Base-by-base conservation (phyloP, 108 stramenopile species). In the Fragilaria crotonensis region DNA sequence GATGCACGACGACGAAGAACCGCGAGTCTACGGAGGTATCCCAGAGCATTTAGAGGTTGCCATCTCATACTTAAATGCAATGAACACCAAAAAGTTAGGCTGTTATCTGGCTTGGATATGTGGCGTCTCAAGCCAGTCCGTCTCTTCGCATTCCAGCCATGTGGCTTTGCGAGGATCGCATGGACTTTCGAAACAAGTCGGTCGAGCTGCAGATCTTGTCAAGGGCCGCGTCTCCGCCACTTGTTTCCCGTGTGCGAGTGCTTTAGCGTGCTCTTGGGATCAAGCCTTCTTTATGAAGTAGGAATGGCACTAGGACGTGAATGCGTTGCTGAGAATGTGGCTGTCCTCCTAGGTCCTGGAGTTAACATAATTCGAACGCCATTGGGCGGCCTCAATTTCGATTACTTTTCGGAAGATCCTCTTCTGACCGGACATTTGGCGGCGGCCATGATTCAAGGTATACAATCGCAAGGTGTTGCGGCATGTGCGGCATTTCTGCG, bases 331-430 rank as follows among this genome's bases (percentile, higher is more conserved):
- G 48, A 48, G 18, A 30, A 66, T 21, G 60, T 81, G 0, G 51
- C 55, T 17, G 73, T 79, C 14, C 48, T 84, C 53, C 54, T 87
- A 11, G 81, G 85, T 26, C 85, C 85, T 18, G 78, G 76, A 22
- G 52, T 87, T 55, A 87, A 87, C 45, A 27, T 87, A 17, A 71
- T 73, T 33, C 82, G 89, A 7, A 75, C 79, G 48, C 73, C 78
- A 0, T 44, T 48, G 4, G 71, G 75, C 0, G 89, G 87, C 18
- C 58, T 84, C 7, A 82, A 72, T 32, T 81, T 85, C 52, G 89
- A 90, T 56, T 80, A 83, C 32, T 76, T 71, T 28, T 68, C 73
- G n/a, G 89, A 90, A 73, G 89, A 90, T 67, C 89, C 89, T 4
- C 31, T 31, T 28, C 36, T 85, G 28, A 72, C 70, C 0, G 79